Evolutionary conservation across 139 green algal species (phyloP), one percentile per base, ranked within the genome.

Genomic region (Bryopsis sp.): DNA sequence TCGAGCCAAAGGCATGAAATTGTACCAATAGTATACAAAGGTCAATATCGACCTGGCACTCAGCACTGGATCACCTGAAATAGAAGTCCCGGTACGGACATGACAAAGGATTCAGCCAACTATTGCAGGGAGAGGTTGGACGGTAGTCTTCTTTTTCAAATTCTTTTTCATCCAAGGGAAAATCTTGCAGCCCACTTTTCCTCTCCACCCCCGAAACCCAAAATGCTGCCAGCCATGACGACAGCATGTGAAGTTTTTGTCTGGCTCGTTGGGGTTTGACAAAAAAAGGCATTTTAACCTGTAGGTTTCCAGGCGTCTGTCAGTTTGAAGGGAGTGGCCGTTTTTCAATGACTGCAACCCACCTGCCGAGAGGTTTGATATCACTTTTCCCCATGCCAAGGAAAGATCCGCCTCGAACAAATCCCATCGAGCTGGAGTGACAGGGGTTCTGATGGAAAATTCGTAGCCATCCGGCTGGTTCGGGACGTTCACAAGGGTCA

Each of bases 1-100:
- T 7, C 91, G 81, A 5, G 88, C 89, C 67, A 97, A 79, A 6
- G 91, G 91, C 90, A 96, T 97, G 85, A 97, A 96, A 76, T 97
- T 97, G 84, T 96, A 97, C 79, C 75, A 79, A 63, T 78, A 80
- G 57, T 76, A 79, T 8, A 62, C 54, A 72, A 71, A 78, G 0
- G 37, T 33, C 35, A 78, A 39, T 34, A 78, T 76, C 37, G 35
- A 32, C 8, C 36, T 46, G 31, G 68, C 72, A 64, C 58, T 69
- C 8, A 38, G 31, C 7, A 36, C 36, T 39, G 31, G 36, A 22
- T 72, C 47, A 31, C 70, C 64, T 74, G 63, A 74, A 38, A 36
- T 46, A n/a, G 32, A n/a, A 47, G 43, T 54, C 15, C 43, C 43
- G 15, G 19, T 54, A 54, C 19, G 11, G 43, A 19, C n/a, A n/a